These are phyloP conservation scores for Fusarium metavorans DNA, from an alignment of 2,329 filamentous ascomycete genomes.

Conservation along the genomic window DNA sequence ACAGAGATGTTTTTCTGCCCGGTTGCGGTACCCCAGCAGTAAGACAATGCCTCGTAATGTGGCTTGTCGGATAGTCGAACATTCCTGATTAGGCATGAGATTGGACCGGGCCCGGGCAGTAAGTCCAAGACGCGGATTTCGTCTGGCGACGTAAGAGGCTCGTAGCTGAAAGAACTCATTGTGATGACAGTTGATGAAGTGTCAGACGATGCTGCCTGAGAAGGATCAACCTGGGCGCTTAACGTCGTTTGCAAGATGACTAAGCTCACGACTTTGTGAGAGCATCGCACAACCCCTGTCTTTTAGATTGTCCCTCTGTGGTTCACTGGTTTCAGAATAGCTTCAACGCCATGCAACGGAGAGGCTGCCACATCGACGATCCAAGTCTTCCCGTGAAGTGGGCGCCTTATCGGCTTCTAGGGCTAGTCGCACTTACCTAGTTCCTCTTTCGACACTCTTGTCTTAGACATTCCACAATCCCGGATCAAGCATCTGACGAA, in stretches of 20 bases:
- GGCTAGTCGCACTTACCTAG: neutral
- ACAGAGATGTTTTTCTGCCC: neutral
- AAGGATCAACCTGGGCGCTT: neutral
- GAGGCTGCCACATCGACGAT: neutral
- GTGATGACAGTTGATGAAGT: neutral
- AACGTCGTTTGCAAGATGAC: neutral
- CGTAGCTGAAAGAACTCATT: neutral
- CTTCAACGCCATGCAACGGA: neutral
- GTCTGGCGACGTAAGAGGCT: neutral
- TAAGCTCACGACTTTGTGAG: neutral
- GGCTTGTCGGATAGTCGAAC: conserved; percentile 3
- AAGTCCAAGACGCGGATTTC: neutral
- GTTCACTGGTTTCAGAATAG: neutral
- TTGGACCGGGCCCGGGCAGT: neutral
- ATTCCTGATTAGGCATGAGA: neutral
- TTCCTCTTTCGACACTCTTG: neutral
- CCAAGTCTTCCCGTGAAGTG: neutral
- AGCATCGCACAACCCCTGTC: neutral
- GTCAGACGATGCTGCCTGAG: neutral
- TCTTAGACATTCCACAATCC: neutral
- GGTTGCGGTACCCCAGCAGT: conserved; percentile 5
- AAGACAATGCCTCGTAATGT: conserved; percentile 9
- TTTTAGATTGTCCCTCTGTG: neutral
- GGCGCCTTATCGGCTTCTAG: neutral
- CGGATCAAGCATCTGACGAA: neutral